phyloP scores from a whole-genome alignment of 176 grass and related monocot genomes.

The Canna indica region DNA sequence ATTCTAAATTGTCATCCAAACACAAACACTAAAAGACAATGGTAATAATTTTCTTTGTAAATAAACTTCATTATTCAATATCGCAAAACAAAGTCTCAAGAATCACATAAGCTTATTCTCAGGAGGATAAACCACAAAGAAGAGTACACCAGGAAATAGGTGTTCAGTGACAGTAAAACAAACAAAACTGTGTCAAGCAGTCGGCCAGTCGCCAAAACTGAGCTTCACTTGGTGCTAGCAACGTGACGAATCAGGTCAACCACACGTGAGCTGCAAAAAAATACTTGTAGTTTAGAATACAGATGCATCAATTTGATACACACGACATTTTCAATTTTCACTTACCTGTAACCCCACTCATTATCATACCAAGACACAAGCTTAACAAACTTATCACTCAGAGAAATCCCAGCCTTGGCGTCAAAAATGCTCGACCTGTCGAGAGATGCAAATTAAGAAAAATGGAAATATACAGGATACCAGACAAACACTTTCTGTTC shows the following conservation, averaged over 20 bases:
- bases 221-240: not conserved
- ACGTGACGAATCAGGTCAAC: not conserved
- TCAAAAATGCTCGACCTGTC: conserved; percentile 14
- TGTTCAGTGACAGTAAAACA: not conserved
- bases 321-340: too few species aligned
- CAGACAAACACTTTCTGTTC: too few species aligned
- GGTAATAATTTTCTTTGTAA: too few species aligned
- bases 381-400: conserved; percentile 7
- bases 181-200: not conserved
- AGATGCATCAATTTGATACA: too few species aligned
- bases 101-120: not conserved
- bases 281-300: not conserved
- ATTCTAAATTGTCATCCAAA: too few species aligned
- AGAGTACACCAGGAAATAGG: not conserved
- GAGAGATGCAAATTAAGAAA: not conserved
- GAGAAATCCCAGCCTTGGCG: conserved; percentile 15
- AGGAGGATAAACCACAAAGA: not conserved
- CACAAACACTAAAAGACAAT: too few species aligned
- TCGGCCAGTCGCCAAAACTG: not conserved
- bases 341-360: conserved; percentile 14
- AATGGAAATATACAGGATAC: not conserved
- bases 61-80: too few species aligned
- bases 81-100: too few species aligned
- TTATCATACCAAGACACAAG: conserved; percentile 10
- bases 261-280: not conserved